Percentiles rank a stretch among this genome's conserved stretches.
Evolutionary conservation across 768 basidiomycete species (phyloP).

Genomic region (Holtermannia corniformis): DNA sequence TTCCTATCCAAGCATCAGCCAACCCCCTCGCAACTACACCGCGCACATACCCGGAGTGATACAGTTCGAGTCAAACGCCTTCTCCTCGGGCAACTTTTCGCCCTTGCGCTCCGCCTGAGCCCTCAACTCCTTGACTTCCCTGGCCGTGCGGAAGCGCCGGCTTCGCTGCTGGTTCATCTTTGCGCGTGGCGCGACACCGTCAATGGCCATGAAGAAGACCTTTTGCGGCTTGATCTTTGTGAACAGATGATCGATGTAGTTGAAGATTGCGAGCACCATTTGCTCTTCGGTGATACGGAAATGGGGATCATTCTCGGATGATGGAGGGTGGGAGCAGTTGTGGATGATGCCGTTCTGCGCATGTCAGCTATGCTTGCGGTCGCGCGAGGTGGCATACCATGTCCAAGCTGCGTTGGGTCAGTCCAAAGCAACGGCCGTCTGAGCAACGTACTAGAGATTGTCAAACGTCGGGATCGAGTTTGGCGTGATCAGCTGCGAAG

Average conservation of each 20-base stretch:
- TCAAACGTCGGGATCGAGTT: constrained; percentile 98
- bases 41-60: constrained; percentile 78
- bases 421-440: constrained; percentile 16
- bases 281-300: constrained; percentile 93
- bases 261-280: constrained; percentile 92
- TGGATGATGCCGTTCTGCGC: constrained; percentile 47
- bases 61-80: constrained; percentile 96
- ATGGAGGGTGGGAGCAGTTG: constrained; percentile 71
- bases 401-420: constrained; percentile 11
- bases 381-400: constrained; percentile 7
- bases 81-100: constrained; percentile 82
- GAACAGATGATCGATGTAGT: constrained; percentile 94
- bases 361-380: not conserved
- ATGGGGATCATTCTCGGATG: constrained; percentile 86
- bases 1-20: constrained; percentile 49
- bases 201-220: constrained; percentile 96
- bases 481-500: constrained; percentile 93
- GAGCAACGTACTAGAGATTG: constrained; percentile 39
- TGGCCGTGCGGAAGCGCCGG: constrained; percentile 85
- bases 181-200: constrained; percentile 91
- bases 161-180: constrained; percentile 99
- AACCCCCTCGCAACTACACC: not conserved
- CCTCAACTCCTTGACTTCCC: constrained; percentile 75
- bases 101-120: constrained; percentile 82
- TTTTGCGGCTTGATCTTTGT: constrained; percentile 96